Percentiles rank a stretch among this genome's conserved stretches.
Evolutionary conservation across 257 asterid genomes (phyloP).

Genomic region (Pogostemon cablin): DNA sequence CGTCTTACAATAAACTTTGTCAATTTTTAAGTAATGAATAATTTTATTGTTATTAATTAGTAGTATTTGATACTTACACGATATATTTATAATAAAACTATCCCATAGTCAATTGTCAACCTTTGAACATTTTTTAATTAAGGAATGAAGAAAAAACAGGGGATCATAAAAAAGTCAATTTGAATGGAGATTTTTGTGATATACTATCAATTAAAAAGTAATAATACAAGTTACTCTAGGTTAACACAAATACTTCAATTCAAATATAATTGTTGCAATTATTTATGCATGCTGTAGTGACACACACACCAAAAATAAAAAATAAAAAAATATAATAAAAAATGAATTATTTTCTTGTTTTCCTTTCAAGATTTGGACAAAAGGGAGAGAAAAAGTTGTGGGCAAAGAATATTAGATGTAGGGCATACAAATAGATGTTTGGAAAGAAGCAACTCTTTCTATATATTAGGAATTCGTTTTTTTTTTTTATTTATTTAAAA

Average conservation of each 20-base stretch:
- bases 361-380: slow-evolving; percentile 26
- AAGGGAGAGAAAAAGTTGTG: slow-evolving; percentile 23
- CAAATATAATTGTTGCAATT: background rate
- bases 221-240: no score
- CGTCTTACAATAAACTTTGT: no score
- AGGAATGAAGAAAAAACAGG: background rate
- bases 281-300: background rate
- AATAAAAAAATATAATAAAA: no score
- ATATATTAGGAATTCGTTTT: background rate
- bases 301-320: background rate
- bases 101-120: background rate
- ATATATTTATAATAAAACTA: background rate
- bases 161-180: no score
- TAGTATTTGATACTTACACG: background rate
- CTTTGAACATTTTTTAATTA: background rate
- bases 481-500: background rate
- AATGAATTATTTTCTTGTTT: background rate
- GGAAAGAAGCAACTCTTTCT: slow-evolving; percentile 35
- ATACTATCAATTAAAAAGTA: no score
- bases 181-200: no score
- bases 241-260: no score
- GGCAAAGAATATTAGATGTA: slow-evolving; percentile 35
- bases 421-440: slow-evolving; percentile 34
- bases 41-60: background rate
- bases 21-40: no score